Percentiles rank a stretch among this genome's conserved stretches.
These are phyloP conservation scores for Berkeleyomyces rouxiae DNA, from an alignment of 2,329 filamentous ascomycete species.

Conservation along the genomic window DNA sequence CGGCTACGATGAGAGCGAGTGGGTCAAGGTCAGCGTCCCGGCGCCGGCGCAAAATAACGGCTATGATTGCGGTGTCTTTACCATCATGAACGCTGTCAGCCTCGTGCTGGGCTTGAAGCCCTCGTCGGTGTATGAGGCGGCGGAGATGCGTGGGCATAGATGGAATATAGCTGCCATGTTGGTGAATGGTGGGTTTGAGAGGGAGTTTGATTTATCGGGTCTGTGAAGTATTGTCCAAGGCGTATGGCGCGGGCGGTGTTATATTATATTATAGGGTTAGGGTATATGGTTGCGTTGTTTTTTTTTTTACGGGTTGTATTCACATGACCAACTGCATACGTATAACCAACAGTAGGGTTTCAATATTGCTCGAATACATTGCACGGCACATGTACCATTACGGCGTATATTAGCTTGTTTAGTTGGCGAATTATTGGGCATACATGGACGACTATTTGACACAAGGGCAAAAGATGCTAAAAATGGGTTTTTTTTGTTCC, in stretches of 20 bases:
- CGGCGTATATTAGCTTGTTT: too few relatives aligned
- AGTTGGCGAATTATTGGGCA: too few relatives aligned
- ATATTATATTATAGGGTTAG: not conserved
- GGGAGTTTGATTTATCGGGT: conserved; percentile 35
- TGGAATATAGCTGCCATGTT: conserved; percentile 47
- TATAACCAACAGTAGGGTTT: too few relatives aligned
- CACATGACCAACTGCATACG: too few relatives aligned
- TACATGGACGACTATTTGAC: too few relatives aligned
- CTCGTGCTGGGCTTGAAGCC: conserved; percentile 37
- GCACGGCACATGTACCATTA: too few relatives aligned
- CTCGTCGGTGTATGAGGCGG: conserved; percentile 29
- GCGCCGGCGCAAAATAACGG: conserved; percentile 47
- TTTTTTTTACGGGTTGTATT: not conserved
- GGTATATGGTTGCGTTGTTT: not conserved
- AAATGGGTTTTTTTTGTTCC: too few relatives aligned
- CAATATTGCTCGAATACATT: too few relatives aligned
- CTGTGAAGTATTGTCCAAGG: conserved; percentile 18
- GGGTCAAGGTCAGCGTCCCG: conserved; percentile 35
- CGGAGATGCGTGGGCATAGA: conserved; percentile 42
- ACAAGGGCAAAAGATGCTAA: too few relatives aligned
- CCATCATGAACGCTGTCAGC: conserved; percentile 56
- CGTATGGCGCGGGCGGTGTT: too few relatives aligned
- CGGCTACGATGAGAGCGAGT: conserved; percentile 39
- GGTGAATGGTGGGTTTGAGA: conserved; percentile 48
- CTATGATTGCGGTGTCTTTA: conserved; percentile 63